Evolutionary conservation across 441 rosid species (phyloP), one percentile per base, ranked within the genome.

Genomic region (Flueggea neowawraea): DNA sequence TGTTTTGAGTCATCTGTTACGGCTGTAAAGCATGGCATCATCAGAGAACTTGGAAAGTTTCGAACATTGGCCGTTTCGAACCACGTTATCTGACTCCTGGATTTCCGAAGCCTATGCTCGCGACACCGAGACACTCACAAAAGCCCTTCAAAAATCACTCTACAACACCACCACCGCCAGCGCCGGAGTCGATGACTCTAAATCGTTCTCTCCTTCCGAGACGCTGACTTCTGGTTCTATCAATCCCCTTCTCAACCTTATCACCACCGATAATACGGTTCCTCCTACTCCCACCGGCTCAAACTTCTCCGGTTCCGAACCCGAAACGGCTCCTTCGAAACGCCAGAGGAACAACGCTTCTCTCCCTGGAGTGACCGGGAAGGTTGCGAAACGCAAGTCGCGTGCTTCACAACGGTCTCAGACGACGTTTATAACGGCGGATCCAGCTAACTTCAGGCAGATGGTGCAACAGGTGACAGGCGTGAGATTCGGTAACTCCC

Each of bases 381-480:
- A 75, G 72, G 80, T 80, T 7, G 16, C 80, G 63, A 89, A 87
- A 31, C 82, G 91, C 15, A 84, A 86, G 69, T 63, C 98, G 0
- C 81, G 96, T 5, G 80, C 87, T 0, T 65, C 87, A 6, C 89
- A 87, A 75, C 71, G 81, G 58, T 84, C 91, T 31, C 91, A 80
- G 66, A 92, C 95, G 1, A 89, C 98, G 16, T 89, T 89, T 66
- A 92, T 89, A 48, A 66, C 85, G 4, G 98, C 95, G 36, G 96
- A 92, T 54, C 86, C 90, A 50, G 96, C 91, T 3, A 84, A 84
- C 64, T 92, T 92, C 79, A 73, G 96, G 60, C 87, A 86, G 82
- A 85, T 87, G 96, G 98, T 92, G 78, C 98, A 92, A 68, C 93
- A 87, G 82, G 89, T 91, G 14, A 91, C 98, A 28, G 97, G 97